Base-by-base conservation (phyloP, 1,139 yeast genomes). In the Suhomyces ambrosiae region DNA sequence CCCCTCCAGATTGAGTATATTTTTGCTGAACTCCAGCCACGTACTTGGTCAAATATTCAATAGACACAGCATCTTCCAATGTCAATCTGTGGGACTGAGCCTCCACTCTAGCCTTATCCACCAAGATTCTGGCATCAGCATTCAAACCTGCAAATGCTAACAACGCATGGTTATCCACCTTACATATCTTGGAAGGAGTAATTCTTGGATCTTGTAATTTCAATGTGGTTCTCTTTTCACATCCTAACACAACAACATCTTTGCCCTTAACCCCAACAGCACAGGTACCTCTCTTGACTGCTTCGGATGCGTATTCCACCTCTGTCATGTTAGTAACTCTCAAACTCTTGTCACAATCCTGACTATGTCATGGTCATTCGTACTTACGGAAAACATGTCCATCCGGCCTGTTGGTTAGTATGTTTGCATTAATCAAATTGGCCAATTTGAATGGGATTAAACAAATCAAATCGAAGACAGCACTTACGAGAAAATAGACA, bases 1-100 rank as follows among this genome's bases (percentile, higher is more conserved):
- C 95, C 60, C 96, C 99, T 48, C 99, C 98, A 34, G 94, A 82
- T 65, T 92, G 98, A n/a, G 99, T 92, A 65, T 92, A 92, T 63
- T 83, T 79, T 61, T 92, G 99, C 65, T 92, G 97, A 30, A 92
- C 94, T 15, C 97, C 97, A 15, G 98, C 98, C 47, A 94, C 88
- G 56, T 88, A 87, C 60, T 86, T 84, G 29, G 98, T 88, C 65
- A 94, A 74, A 63, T 90, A 92, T 60, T 94, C 98, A 43, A 92
- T 79, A 27, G 92, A 74, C 7, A 90, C 97, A 0, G 97, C 86
- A 58, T 94, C 98, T 60, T 92, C 98, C 57, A 92, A 76, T 19
- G 92, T 88, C 56, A 94, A 76, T 62, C 87, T 80, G 64, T 90
- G 96, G n/a, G 95, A 86, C 63, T 92, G 98, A 3, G 97, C 97